Evolutionary conservation across 2,329 filamentous ascomycete species (phyloP).

Genomic region (Raffaelea arxii): DNA sequence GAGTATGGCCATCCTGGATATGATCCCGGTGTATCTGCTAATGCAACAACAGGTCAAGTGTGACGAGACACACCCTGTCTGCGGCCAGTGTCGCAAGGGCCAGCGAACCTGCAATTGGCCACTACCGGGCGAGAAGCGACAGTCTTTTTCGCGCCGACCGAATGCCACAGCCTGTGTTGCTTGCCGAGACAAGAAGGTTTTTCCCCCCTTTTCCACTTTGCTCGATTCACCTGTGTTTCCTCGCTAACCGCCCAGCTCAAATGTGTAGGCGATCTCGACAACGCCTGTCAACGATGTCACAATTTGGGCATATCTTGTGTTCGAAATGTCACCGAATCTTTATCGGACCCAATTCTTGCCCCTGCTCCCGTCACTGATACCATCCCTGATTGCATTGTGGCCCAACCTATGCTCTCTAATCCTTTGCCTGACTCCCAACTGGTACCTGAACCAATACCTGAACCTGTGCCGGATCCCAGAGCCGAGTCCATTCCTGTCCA

Average conservation of each 20-base stretch:
- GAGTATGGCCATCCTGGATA: background rate
- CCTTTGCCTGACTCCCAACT: too few relatives aligned
- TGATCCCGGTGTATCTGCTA: background rate
- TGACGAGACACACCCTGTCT: conserved; percentile 9
- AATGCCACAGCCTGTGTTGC: conserved; percentile 9
- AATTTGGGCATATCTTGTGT: conserved; percentile 5
- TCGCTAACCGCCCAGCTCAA: conserved; percentile 3
- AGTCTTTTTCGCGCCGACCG: background rate
- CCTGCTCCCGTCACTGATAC: background rate
- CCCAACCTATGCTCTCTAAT: too few relatives aligned
- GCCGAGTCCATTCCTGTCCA: too few relatives aligned
- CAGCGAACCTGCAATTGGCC: conserved; percentile 5
- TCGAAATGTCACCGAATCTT: too few relatives aligned
- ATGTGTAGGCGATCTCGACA: conserved; percentile 6
- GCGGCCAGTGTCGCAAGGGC: conserved; percentile 4
- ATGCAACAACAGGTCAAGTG: conserved; percentile 6
- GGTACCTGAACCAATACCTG: too few relatives aligned
- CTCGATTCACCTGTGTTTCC: background rate
- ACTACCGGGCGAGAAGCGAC: background rate
- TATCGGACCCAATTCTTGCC: too few relatives aligned
- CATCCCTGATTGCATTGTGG: background rate
- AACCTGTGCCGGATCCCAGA: too few relatives aligned
- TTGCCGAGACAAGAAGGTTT: conserved; percentile 8
- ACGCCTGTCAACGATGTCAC: conserved; percentile 5
- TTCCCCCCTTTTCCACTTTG: background rate